phyloP scores from a whole-genome alignment of 2,329 filamentous ascomycete species.

The Elsinoe necatrix region DNA sequence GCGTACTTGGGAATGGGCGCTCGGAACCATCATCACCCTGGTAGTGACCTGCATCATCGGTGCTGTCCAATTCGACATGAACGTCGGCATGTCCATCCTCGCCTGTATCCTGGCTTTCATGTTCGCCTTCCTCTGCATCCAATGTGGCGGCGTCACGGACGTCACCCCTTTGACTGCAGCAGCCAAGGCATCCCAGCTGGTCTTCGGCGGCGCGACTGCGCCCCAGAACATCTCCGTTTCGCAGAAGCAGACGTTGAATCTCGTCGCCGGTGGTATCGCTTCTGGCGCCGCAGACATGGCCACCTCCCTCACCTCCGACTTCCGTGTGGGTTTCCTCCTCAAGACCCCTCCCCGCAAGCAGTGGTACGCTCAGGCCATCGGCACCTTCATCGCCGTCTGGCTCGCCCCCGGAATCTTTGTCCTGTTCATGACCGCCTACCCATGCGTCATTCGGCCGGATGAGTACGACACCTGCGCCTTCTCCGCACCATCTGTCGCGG shows the following conservation, averaged over 20 bases:
- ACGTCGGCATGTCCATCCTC: conserved; percentile 48
- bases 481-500: conserved; percentile 51
- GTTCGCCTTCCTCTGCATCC: conserved; percentile 51
- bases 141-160: conserved; percentile 46
- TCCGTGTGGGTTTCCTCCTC: conserved; percentile 57
- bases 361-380: conserved; percentile 56
- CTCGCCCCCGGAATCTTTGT: conserved; percentile 57
- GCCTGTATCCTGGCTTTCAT: conserved; percentile 48
- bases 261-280: conserved; percentile 44
- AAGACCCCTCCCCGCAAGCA: conserved; percentile 54
- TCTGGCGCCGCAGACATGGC: conserved; percentile 28
- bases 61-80: conserved; percentile 45
- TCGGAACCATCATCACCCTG: conserved; percentile 39
- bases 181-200: conserved; percentile 57
- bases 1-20: conserved; percentile 44
- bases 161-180: conserved; percentile 54
- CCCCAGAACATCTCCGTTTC: conserved; percentile 38
- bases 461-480: conserved; percentile 48
- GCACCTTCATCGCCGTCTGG: conserved; percentile 53
- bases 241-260: conserved; percentile 53
- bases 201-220: conserved; percentile 53
- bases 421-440: conserved; percentile 56
- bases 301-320: conserved; percentile 50
- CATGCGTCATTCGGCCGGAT: conserved; percentile 46
- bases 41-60: conserved; percentile 44